These are phyloP conservation scores for Thozetella sp. DNA, from an alignment of 495 filamentous ascomycete species.

Conservation along the genomic window DNA sequence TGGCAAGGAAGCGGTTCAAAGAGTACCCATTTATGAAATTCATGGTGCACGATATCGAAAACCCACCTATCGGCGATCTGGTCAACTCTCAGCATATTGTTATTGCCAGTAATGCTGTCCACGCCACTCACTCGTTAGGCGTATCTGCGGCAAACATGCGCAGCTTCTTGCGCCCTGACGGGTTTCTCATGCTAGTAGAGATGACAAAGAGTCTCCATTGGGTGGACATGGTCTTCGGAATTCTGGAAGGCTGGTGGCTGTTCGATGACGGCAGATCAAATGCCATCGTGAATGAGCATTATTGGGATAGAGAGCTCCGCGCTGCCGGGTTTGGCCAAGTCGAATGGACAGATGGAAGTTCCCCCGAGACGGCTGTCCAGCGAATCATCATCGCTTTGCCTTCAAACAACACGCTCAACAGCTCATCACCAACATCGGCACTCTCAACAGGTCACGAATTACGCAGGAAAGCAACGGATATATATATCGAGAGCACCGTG, in stretches of 20 bases:
- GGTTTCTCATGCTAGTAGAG: constrained; percentile 45
- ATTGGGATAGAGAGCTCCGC: constrained; percentile 33
- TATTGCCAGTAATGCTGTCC: constrained; percentile 48
- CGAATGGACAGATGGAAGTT: constrained; percentile 33
- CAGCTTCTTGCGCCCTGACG: constrained; percentile 36
- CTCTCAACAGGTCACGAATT: not conserved
- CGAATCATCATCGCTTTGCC: constrained; percentile 25
- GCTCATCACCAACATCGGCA: not conserved
- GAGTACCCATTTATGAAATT: constrained; percentile 36
- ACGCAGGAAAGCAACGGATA: too few species aligned
- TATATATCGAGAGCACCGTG: too few species aligned
- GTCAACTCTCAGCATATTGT: constrained; percentile 36
- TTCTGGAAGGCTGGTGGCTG: constrained; percentile 54
- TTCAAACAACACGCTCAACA: constrained; percentile 18
- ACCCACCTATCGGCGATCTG: constrained; percentile 30
- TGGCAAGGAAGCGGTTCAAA: constrained; percentile 30
- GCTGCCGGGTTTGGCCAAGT: constrained; percentile 33
- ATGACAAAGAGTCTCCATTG: constrained; percentile 38
- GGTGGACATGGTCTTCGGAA: constrained; percentile 47
- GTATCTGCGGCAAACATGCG: constrained; percentile 29
- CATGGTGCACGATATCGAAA: constrained; percentile 37
- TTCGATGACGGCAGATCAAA: constrained; percentile 46
- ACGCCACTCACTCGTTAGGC: constrained; percentile 40
- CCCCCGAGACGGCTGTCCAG: constrained; percentile 20
- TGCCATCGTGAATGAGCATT: constrained; percentile 16